phyloP scores from a whole-genome alignment of 495 filamentous ascomycete genomes.

The Penicillium odoratum region DNA sequence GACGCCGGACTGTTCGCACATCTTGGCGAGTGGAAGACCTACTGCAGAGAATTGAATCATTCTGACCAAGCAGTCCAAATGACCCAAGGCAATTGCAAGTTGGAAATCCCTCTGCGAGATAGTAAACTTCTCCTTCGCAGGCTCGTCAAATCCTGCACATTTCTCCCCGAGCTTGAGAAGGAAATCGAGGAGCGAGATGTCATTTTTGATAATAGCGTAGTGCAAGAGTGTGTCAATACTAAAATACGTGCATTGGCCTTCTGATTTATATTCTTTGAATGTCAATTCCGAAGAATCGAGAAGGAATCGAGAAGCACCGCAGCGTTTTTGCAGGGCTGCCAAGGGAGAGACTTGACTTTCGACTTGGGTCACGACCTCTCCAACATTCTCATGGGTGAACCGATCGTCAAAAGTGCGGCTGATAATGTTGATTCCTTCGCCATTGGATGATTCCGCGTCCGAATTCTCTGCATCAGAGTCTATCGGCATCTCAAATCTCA shows the following conservation, averaged over 20 bases:
- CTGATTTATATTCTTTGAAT: background rate
- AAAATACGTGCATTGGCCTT: background rate
- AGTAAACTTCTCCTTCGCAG: constrained; percentile 23
- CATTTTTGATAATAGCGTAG: constrained; percentile 40
- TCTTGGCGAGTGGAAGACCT: constrained; percentile 62
- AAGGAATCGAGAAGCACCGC: constrained; percentile 27
- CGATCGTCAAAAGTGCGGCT: constrained; percentile 52
- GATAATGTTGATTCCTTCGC: constrained; percentile 43
- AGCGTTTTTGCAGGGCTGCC: constrained; percentile 37
- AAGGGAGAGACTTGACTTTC: constrained; percentile 57
- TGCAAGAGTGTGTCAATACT: constrained; percentile 18
- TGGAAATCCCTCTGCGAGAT: constrained; percentile 26
- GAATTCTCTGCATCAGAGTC: constrained; percentile 7
- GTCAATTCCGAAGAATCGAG: constrained; percentile 16
- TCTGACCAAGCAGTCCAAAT: constrained; percentile 43
- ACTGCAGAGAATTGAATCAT: constrained; percentile 57
- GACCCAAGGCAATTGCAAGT: constrained; percentile 46
- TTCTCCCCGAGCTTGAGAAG: constrained; percentile 43
- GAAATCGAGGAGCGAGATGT: constrained; percentile 42
- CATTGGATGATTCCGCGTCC: constrained; percentile 32
- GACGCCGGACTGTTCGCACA: constrained; percentile 59
- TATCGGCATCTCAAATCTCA: constrained; percentile 47
- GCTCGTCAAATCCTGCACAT: constrained; percentile 18
- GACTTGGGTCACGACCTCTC: constrained; percentile 60
- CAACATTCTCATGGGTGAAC: constrained; percentile 72